Evolutionary conservation across 2,329 filamentous ascomycete genomes (phyloP).

Genomic region (Coniochaeta sp.): DNA sequence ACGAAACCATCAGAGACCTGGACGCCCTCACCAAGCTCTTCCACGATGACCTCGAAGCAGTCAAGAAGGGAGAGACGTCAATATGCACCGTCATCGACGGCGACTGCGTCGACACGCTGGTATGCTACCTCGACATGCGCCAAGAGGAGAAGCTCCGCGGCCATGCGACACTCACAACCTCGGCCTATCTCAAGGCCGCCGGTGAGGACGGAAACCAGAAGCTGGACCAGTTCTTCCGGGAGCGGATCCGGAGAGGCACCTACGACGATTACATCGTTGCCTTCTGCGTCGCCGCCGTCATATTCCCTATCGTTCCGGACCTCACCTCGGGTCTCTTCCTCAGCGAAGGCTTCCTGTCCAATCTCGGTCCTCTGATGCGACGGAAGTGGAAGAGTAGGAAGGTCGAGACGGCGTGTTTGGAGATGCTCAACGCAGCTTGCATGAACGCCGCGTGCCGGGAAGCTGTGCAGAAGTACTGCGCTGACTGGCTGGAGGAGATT

Average conservation of each 20-base stretch:
- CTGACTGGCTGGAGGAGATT: slow-evolving; percentile 80
- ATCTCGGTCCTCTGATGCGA: slow-evolving; percentile 68
- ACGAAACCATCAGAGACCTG: slow-evolving; percentile 56
- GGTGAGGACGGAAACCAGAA: slow-evolving; percentile 63
- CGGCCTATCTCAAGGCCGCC: slow-evolving; percentile 75
- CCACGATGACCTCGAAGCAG: slow-evolving; percentile 41
- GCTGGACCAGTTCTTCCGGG: slow-evolving; percentile 68
- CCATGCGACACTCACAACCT: slow-evolving; percentile 74
- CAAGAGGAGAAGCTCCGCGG: slow-evolving; percentile 66
- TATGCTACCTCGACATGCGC: slow-evolving; percentile 82
- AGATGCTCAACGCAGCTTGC: slow-evolving; percentile 87
- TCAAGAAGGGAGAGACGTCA: slow-evolving; percentile 37
- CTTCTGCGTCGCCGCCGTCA: slow-evolving; percentile 82
- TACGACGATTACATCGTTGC: slow-evolving; percentile 86
- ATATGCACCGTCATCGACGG: slow-evolving; percentile 60
- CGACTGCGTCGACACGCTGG: slow-evolving; percentile 75
- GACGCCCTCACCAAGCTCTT: slow-evolving; percentile 54
- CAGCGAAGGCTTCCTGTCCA: slow-evolving; percentile 76
- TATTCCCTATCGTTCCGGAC: slow-evolving; percentile 79
- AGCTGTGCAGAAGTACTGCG: slow-evolving; percentile 76
- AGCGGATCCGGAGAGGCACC: slow-evolving; percentile 63
- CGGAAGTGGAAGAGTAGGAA: slow-evolving; percentile 77
- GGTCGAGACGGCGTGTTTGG: slow-evolving; percentile 78
- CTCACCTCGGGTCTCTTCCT: slow-evolving; percentile 75
- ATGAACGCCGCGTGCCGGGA: slow-evolving; percentile 78